These are phyloP conservation scores for Hirschioporus abietinus DNA, from an alignment of 768 basidiomycete genomes.

Conservation along the genomic window DNA sequence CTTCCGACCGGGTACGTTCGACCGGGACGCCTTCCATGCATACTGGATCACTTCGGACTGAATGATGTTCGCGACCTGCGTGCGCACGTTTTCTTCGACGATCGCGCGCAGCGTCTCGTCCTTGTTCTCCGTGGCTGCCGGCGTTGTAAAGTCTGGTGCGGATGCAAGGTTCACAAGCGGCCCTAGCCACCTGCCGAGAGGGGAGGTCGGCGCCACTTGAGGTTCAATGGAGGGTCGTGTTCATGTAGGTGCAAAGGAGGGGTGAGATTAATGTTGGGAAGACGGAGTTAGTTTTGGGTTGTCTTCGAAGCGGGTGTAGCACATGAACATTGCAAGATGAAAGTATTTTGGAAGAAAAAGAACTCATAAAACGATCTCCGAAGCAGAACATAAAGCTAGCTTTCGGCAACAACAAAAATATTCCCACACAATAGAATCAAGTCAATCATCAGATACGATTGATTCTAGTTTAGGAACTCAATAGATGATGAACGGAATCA, in stretches of 20 bases:
- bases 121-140: conserved; percentile 18
- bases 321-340: conserved; percentile 16
- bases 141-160: conserved; percentile 37
- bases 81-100: conserved; percentile 49
- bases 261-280: background rate
- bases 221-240: no score
- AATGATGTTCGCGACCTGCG: conserved; percentile 32
- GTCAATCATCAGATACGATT: background rate
- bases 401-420: background rate
- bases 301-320: background rate
- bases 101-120: conserved; percentile 24
- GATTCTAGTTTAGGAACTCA: background rate
- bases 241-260: background rate
- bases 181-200: conserved; percentile 67
- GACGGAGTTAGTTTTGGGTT: background rate
- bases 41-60: conserved; percentile 38
- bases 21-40: conserved; percentile 30
- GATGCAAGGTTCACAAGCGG: conserved; percentile 55
- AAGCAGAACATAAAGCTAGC: no score
- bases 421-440: background rate
- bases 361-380: background rate
- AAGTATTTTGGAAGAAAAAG: conserved; percentile 8
- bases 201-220: conserved; percentile 20
- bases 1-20: conserved; percentile 20
- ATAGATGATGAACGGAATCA: background rate